Evolutionary conservation across 768 basidiomycete species (phyloP), one percentile per base, ranked within the genome.

Genomic region (Hypholoma fasciculare): DNA sequence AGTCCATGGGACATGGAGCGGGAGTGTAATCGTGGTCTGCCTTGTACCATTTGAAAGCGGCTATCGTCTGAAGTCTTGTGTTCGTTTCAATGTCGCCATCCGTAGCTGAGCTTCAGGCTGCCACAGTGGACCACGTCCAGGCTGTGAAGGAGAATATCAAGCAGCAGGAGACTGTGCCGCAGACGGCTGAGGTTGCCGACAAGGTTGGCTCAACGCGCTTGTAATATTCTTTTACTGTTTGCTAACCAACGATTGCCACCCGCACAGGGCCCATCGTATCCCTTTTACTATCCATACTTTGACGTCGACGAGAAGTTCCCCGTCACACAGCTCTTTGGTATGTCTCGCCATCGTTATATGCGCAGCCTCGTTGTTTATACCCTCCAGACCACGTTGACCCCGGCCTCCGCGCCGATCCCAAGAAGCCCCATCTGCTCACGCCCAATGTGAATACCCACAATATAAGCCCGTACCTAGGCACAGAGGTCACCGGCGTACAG

Each of bases 381-480:
- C 44, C 46, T 43, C 43, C 14, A 55, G 80, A 80, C 13, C 71
- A 75, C 62, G 63, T 64, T 49, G 81, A 83, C 54, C 74, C 78
- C 8, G 82, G 82, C 26, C 55, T 66, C 7, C 76, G 76, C 49
- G 82, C 83, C 23, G 75, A 84, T 65, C 78, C 74, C 52, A 69
- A 75, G 36, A 84, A 84, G 61, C 82, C 82, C 34, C 72, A 82
- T 64, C 73, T 84, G 9, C 75, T 84, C 30, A 73, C 63, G 4
- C 61, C 74, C 37, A 77, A 78, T 57, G 70, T 73, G 12, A 75
- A 58, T 14, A 65, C 74, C 3, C 67, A 61, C 43, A 63, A 84
- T 55, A 62, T 85, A 51, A 79, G 74, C 66, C 82, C 81, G 0
- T 82, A 79, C 69, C 63, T 84, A 56, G 83, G 83, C 20, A 81